A percentile compares a stretch with the other conserved stretches of the same genome.
Conservation (phyloP, 164 flowering plant species). For the Piper betle region DNA sequence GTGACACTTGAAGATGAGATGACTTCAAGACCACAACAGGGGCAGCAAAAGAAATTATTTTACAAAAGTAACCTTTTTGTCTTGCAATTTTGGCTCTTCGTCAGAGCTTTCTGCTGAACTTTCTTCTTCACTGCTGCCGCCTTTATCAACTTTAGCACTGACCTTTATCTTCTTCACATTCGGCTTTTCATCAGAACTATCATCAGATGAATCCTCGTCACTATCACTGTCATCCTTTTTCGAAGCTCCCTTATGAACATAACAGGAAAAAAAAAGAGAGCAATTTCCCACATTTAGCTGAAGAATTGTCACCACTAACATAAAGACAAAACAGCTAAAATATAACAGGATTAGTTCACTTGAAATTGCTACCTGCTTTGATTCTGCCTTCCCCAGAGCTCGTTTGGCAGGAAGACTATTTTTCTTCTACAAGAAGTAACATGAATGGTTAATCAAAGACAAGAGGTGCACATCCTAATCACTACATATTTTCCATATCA, state of each 20-base stretch:
- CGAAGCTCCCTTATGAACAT: background rate
- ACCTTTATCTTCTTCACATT: background rate
- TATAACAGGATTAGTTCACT: background rate
- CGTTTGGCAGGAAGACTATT: constrained; percentile 4
- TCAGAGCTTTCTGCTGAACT: background rate
- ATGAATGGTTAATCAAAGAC: background rate
- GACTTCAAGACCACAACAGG: background rate
- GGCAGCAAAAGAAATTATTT: no score
- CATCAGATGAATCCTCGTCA: constrained; percentile 4
- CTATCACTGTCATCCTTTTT: constrained; percentile 9
- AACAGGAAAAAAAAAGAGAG: background rate
- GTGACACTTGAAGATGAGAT: no score
- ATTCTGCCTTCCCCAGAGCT: background rate
- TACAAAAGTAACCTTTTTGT: background rate
- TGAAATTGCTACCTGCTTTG: background rate
- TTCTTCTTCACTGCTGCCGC: background rate
- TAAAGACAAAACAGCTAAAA: background rate
- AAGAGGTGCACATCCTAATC: no score
- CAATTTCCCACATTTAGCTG: background rate
- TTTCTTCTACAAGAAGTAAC: background rate
- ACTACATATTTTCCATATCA: no score
- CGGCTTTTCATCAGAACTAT: constrained; percentile 5
- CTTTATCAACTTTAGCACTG: background rate
- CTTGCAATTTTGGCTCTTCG: background rate
- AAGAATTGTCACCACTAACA: background rate